Conservation (phyloP, 768 basidiomycete genomes). For the Cyclocybe cylindracea region DNA sequence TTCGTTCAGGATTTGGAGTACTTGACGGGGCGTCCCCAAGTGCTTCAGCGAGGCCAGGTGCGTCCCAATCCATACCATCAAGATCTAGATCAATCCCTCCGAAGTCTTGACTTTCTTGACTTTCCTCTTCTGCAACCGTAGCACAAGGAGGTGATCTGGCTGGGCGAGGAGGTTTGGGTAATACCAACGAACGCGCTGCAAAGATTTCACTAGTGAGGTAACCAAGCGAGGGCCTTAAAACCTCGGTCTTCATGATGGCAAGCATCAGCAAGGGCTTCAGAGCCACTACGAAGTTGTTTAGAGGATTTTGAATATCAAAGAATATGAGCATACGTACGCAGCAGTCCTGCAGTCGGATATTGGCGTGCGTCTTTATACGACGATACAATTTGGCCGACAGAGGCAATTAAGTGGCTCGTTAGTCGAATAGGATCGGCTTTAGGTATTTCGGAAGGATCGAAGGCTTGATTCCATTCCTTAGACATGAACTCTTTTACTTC, state of each 20-base stretch:
- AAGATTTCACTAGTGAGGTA: slow-evolving; percentile 65
- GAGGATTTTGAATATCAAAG: not conserved
- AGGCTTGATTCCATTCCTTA: not conserved
- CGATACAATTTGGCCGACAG: slow-evolving; percentile 53
- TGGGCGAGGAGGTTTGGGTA: slow-evolving; percentile 30
- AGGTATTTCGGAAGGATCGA: no score
- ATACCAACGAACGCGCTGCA: slow-evolving; percentile 44
- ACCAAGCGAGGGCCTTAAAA: slow-evolving; percentile 26
- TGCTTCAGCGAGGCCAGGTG: slow-evolving; percentile 55
- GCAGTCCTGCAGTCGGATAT: slow-evolving; percentile 9
- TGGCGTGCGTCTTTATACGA: slow-evolving; percentile 14
- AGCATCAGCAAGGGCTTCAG: slow-evolving; percentile 16
- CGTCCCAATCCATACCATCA: slow-evolving; percentile 58
- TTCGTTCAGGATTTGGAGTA: not conserved
- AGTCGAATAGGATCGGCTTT: not conserved
- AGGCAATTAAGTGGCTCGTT: slow-evolving; percentile 34
- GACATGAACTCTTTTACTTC: slow-evolving; percentile 42
- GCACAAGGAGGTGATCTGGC: slow-evolving; percentile 13
- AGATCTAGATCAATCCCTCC: slow-evolving; percentile 57
- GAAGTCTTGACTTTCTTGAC: slow-evolving; percentile 79
- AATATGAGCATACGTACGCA: not conserved
- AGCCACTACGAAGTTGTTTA: slow-evolving; percentile 1
- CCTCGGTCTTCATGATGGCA: slow-evolving; percentile 5
- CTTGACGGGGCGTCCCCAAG: slow-evolving; percentile 17
- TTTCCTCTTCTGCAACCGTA: slow-evolving; percentile 31